Evolutionary conservation across 495 filamentous ascomycete genomes (phyloP).

Genomic region (Peziza echinospora): DNA sequence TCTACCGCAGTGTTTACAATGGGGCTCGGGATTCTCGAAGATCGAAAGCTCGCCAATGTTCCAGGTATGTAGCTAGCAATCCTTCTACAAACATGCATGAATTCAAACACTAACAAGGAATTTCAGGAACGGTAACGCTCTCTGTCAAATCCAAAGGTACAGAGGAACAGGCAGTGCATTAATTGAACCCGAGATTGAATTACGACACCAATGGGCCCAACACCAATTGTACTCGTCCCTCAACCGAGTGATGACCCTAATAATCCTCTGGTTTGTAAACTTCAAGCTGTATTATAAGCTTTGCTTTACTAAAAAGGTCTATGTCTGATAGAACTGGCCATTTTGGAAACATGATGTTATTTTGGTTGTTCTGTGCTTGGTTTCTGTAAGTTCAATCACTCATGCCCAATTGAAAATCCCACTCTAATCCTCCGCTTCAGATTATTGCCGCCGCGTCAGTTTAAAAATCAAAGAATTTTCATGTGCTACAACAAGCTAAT

Average conservation of each 20-base stretch:
- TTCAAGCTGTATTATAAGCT: too few species aligned
- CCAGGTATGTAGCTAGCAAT: constrained; percentile 34
- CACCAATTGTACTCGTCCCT: constrained; percentile 53
- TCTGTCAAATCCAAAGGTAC: too few species aligned
- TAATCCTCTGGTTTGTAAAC: constrained; percentile 42
- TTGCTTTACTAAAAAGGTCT: too few species aligned
- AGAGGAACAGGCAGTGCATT: too few species aligned
- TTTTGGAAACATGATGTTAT: constrained; percentile 70
- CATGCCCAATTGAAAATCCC: not conserved
- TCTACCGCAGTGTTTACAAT: constrained; percentile 27
- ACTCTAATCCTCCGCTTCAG: constrained; percentile 3
- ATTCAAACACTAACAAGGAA: not conserved
- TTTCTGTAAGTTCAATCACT: constrained; percentile 33
- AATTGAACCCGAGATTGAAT: constrained; percentile 36
- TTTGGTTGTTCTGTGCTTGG: constrained; percentile 50
- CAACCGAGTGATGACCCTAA: constrained; percentile 66
- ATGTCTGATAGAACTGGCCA: constrained; percentile 59
- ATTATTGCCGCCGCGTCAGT: constrained; percentile 16
- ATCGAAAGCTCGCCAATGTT: constrained; percentile 38
- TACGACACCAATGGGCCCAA: constrained; percentile 44
- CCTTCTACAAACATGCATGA: not conserved
- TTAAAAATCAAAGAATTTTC: too few species aligned
- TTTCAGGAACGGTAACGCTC: too few species aligned
- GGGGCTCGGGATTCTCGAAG: constrained; percentile 64
- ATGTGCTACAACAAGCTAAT: too few species aligned